A percentile compares a stretch with the other conserved stretches of the same genome.
These are phyloP conservation scores for Neurospora sp. DNA, from an alignment of 495 filamentous ascomycete species.

Conservation along the genomic window DNA sequence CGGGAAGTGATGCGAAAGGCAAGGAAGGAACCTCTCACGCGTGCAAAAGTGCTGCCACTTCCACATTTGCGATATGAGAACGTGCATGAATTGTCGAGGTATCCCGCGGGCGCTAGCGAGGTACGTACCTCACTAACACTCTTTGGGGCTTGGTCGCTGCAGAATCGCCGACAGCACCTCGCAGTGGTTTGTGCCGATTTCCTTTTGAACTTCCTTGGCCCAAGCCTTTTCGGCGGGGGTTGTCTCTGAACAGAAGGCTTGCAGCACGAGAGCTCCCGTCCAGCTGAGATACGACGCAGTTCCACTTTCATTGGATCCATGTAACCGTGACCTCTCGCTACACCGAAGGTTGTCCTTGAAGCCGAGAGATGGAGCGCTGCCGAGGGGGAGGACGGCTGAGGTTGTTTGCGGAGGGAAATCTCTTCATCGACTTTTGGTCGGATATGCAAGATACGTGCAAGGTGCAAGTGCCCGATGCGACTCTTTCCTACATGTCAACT, in stretches of 20 bases:
- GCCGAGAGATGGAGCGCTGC: background rate
- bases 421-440: background rate
- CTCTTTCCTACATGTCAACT: background rate
- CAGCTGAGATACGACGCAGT: background rate
- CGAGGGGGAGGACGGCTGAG: background rate
- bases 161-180: background rate
- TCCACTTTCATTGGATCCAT: background rate
- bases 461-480: background rate
- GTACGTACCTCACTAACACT: background rate
- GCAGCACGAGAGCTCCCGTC: background rate
- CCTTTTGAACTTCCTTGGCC: background rate
- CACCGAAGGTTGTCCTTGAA: background rate
- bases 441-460: background rate
- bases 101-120: background rate
- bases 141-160: background rate
- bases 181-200: background rate
- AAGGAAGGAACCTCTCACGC: background rate
- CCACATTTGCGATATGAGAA: background rate
- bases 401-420: background rate
- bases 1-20: background rate
- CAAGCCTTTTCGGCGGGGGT: background rate
- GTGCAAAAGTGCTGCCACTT: background rate
- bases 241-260: background rate
- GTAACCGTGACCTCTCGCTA: background rate
- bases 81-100: background rate